A percentile compares a stretch with the other conserved stretches of the same genome.
Conservation (phyloP, 78 protist genomes). For the Polysphondylium violaceum region DNA sequence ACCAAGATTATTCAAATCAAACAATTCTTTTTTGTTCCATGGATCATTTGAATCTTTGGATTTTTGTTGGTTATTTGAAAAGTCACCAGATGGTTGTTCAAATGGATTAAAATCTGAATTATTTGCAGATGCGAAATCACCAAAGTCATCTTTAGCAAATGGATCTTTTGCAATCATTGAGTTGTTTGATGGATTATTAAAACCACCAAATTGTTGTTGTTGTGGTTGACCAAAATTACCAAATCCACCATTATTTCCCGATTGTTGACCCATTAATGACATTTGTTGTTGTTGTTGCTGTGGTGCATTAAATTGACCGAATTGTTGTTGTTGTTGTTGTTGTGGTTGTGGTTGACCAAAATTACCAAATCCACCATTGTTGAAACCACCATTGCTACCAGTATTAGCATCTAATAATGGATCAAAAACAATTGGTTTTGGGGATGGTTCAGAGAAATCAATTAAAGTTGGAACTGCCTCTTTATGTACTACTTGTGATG, state of each 20-base stretch:
- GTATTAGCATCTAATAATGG: constrained; percentile 22
- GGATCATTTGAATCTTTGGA: constrained; percentile 44
- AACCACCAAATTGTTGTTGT: constrained; percentile 60
- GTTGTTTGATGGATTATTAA: neutral
- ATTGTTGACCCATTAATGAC: neutral
- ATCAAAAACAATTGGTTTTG: constrained; percentile 53
- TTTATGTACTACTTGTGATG: neutral
- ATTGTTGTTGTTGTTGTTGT: constrained; percentile 33
- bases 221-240: constrained; percentile 21
- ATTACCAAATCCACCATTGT: neutral
- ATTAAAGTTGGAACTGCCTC: constrained; percentile 27
- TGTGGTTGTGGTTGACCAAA: constrained; percentile 11
- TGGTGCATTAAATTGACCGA: constrained; percentile 20
- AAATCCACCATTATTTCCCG: neutral
- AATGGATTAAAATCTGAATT: constrained; percentile 71
- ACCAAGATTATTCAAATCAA: constrained; percentile 65
- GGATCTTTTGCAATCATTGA: constrained; percentile 34
- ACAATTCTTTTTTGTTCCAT: constrained; percentile 68
- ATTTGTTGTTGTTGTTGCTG: constrained; percentile 35
- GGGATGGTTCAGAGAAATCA: constrained; percentile 73
- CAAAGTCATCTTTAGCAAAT: constrained; percentile 72
- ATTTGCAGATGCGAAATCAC: constrained; percentile 36
- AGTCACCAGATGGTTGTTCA: constrained; percentile 74
- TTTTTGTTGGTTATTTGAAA: neutral
- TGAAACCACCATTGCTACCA: constrained; percentile 16